A percentile compares a stretch with the other conserved stretches of the same genome.
Conservation (phyloP, 768 basidiomycete species). For the Boletus sp. region DNA sequence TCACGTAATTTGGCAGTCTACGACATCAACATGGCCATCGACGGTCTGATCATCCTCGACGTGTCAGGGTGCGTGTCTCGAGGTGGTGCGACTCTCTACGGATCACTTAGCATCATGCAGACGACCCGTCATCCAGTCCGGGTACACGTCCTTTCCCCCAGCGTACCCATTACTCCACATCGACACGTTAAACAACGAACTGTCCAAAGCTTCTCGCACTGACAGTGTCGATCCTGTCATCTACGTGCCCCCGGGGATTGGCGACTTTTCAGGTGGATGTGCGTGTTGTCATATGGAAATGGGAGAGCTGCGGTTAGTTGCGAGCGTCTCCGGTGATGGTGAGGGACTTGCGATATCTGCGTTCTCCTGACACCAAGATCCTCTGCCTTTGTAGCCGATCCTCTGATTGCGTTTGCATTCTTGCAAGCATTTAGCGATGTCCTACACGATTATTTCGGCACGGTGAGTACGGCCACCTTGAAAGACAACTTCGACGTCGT, state of each 20-base stretch:
- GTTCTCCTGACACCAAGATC: background rate
- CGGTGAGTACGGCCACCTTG: constrained; percentile 73
- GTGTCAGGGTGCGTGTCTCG: constrained; percentile 56
- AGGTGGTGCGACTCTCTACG: background rate
- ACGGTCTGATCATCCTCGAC: constrained; percentile 81
- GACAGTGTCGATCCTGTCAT: constrained; percentile 73
- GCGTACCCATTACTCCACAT: constrained; percentile 85
- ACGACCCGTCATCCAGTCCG: constrained; percentile 85
- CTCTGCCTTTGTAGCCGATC: constrained; percentile 62
- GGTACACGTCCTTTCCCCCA: constrained; percentile 73
- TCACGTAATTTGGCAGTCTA: background rate
- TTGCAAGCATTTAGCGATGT: constrained; percentile 83
- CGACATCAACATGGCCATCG: constrained; percentile 62
- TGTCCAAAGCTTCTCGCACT: constrained; percentile 52
- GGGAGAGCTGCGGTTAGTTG: constrained; percentile 74
- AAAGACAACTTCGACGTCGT: constrained; percentile 95
- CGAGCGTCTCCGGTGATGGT: constrained; percentile 85
- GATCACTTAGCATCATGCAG: constrained; percentile 32
- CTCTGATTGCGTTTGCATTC: constrained; percentile 86
- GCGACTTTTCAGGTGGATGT: constrained; percentile 45
- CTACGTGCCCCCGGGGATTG: constrained; percentile 50
- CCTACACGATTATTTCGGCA: constrained; percentile 82
- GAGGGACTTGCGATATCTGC: background rate
- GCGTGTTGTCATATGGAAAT: constrained; percentile 82
- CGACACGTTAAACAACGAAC: constrained; percentile 76